Evolutionary conservation across 371 early-diverging fungal genomes (phyloP), one percentile per base, ranked within the genome.

Genomic region (Mucor indicus): DNA sequence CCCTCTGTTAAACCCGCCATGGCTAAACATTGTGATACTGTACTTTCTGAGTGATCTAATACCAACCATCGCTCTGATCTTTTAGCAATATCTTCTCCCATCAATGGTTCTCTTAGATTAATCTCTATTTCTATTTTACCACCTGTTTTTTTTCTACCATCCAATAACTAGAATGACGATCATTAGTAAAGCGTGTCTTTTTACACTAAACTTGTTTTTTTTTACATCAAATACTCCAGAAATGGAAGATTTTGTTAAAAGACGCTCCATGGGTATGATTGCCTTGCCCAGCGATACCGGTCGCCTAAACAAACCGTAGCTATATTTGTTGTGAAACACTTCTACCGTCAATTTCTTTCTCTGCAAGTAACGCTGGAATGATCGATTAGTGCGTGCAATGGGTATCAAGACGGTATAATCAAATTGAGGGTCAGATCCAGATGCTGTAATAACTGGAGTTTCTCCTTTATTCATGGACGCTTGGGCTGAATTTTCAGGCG

Each of bases 61-160:
- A 80, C 67, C 7, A 90, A 50, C 93, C 93, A 92, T 42, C 79
- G 78, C 47, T 87, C 85, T 7, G 74, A 72, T 51, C 81, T 72
- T 32, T 68, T 56, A 0, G 77, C 75, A 36, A 85, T 69, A 40
- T 90, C 87, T 4, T 79, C 72, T 13, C 78, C 79, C 10, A 66
- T 32, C 15, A 92, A 54, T 0, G 94, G 91, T 24, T 70, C 73
- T 32, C 85, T 75, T 23, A 92, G 29, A 23, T 84, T 75, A 13
- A 93, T 57, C 36, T 72, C 60, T 19, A 92, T 39, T 44, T 90
- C 85, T 29, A 92, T 44, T 46, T 80, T 81, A 4, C 82, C 92
- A 20, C 90, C 90, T 2, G 83, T 83, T 23, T 67, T 60, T 43
- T 72, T 77, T n/a, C 90, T 77, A 46, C 75, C 30, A 50, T 91